Evolutionary conservation across 306 rosid species (phyloP).

Genomic region (Delonix regia): DNA sequence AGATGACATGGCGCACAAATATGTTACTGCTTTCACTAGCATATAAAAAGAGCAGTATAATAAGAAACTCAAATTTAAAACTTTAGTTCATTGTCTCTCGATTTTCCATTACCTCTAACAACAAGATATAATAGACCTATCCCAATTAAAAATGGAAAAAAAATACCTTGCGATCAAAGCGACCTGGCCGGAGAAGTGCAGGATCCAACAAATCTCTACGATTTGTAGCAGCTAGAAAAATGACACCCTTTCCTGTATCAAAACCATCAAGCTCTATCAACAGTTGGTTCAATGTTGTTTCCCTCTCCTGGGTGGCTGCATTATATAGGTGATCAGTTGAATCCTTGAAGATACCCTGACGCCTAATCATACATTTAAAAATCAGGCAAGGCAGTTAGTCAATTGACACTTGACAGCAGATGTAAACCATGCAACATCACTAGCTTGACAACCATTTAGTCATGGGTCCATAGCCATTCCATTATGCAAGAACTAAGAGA

Average conservation of each 20-base stretch:
- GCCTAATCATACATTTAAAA: conserved; percentile 63
- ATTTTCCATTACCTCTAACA: conserved; percentile 14
- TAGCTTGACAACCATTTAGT: conserved; percentile 31
- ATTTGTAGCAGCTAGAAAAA: conserved; percentile 96
- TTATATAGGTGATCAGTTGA: conserved; percentile 73
- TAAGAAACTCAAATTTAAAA: conserved; percentile 26
- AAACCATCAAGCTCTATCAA: conserved; percentile 97
- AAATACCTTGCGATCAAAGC: conserved; percentile 94
- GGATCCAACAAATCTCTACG: conserved; percentile 97
- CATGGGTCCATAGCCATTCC: conserved; percentile 10
- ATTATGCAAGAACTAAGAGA: conserved; percentile 26
- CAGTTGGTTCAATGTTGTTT: conserved; percentile 96
- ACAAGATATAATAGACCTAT: conserved; percentile 23
- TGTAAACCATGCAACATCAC: conserved; percentile 32
- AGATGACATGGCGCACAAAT: conserved; percentile 6
- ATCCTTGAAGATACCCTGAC: conserved; percentile 95
- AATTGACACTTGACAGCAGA: conserved; percentile 30
- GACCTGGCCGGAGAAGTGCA: conserved; percentile 99
- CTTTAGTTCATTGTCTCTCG: conserved; percentile 17
- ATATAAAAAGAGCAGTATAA: conserved; percentile 29
- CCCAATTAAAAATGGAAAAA: conserved; percentile 36
- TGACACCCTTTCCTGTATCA: conserved; percentile 99
- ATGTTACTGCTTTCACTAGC: conserved; percentile 14
- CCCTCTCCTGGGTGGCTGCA: conserved; percentile 99
- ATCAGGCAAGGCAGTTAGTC: conserved; percentile 34